Base-by-base conservation (phyloP, 1,284 basidiomycete genomes). In the Heterobasidion parviporum region DNA sequence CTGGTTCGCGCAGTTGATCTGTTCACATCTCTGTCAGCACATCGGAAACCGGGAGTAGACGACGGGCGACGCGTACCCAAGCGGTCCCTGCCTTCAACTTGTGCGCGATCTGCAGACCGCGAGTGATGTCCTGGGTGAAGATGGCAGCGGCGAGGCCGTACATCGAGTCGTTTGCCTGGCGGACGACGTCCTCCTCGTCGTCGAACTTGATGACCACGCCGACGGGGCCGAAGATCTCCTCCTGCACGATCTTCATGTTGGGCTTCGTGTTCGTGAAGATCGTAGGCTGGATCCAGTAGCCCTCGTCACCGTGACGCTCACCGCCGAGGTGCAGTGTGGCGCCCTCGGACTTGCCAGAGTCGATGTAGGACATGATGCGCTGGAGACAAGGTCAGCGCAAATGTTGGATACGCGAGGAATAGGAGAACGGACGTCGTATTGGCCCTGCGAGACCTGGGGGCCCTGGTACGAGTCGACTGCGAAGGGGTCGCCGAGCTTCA, bases 151-250 rank as follows among this genome's bases (percentile, higher is more conserved):
- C 83, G 45, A 96, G 80, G 61, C 95, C 95, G 72, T 96, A 94
- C 20, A 83, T 65, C 1, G 88, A 88, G 70, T 95, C 85, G 72
- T 97, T 96, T 55, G 94, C 94, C 65, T 84, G 77, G 50, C 69
- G 73, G 66, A 96, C 75, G 47, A 91, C 85, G 64, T 66, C 77
- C 36, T 71, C 74, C 61, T 86, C 84, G 54, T 83, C 76, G 60
- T 81, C 73, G 70, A 91, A 91, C 69, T 86, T 87, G 71, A 86
- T 80, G 12, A 91, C 72, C 35, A 87, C 86, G 56, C 81, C 81
- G 52, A 92, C 87, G 48, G 93, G 93, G 6, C 92, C 93, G 65
- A 94, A 94, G 67, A 95, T 94, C 73, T 97, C 94, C 73, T 97
- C 94, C 65, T 80, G 73, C 59, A 91, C 87, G 66, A 98, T 96